phyloP scores from a whole-genome alignment of 352 stramenopile species.

The Thraustochytrium sp. region DNA sequence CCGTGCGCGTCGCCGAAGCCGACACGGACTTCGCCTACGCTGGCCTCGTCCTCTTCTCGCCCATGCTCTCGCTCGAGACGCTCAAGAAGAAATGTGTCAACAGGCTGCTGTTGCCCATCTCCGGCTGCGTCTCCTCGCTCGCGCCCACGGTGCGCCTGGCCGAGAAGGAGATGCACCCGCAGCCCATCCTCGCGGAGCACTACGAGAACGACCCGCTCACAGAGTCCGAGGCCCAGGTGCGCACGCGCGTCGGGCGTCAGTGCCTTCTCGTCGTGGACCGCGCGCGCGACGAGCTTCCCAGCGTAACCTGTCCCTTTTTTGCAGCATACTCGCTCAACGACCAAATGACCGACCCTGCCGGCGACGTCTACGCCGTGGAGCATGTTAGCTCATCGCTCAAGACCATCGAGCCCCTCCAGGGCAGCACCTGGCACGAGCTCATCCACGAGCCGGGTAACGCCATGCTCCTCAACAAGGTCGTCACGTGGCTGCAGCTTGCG shows the following conservation, averaged over 20 bases:
- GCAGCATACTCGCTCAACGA: background rate
- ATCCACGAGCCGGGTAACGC: background rate
- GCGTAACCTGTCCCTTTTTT: background rate
- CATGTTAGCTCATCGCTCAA: background rate
- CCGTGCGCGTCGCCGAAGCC: background rate
- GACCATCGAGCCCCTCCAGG: background rate
- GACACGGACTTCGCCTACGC: background rate
- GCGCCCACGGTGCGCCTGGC: background rate
- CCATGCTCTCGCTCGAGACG: slow-evolving; percentile 35
- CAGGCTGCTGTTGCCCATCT: slow-evolving; percentile 5
- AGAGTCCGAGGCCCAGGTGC: background rate
- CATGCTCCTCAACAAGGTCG: background rate
- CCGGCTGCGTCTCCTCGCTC: background rate
- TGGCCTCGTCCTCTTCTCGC: background rate
- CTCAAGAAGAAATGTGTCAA: slow-evolving; percentile 20
- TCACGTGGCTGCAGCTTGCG: background rate
- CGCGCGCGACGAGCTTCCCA: background rate
- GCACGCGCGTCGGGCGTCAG: background rate
- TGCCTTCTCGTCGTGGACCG: slow-evolving; percentile 5
- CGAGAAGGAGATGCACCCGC: background rate
- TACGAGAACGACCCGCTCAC: slow-evolving; percentile 7
- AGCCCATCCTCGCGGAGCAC: no score
- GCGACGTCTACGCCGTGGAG: background rate
- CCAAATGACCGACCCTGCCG: background rate
- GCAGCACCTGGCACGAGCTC: slow-evolving; percentile 13